Conservation (phyloP, 306 rosid genomes). For the cucumber (Cucumis sativus) region Cucumber_9930_V3 NC_026655.2:29785501-29786000, state of each 20-base stretch:
- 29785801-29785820: conserved; percentile 48
- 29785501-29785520: conserved; percentile 72
- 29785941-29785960: background rate
- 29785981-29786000: background rate
- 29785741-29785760: conserved; percentile 53
- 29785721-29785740: conserved; percentile 51
- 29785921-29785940: background rate
- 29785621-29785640: conserved; percentile 79
- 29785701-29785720: conserved; percentile 68
- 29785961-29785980: background rate
- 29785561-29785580: conserved; percentile 61
- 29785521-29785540: conserved; percentile 47
- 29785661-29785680: conserved; percentile 59
- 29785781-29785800: conserved; percentile 39
- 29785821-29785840: conserved; percentile 41
- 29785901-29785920: conserved; percentile 17
- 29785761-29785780: conserved; percentile 28
- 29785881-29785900: conserved; percentile 74
- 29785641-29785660: conserved; percentile 57
- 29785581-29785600: conserved; percentile 67
- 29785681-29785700: conserved; percentile 82
- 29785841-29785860: conserved; percentile 58
- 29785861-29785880: conserved; percentile 75
- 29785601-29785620: conserved; percentile 84
- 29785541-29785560: conserved; percentile 44